Base-by-base conservation (phyloP, 2,329 filamentous ascomycete genomes). In the Curvularia lunata region DNA sequence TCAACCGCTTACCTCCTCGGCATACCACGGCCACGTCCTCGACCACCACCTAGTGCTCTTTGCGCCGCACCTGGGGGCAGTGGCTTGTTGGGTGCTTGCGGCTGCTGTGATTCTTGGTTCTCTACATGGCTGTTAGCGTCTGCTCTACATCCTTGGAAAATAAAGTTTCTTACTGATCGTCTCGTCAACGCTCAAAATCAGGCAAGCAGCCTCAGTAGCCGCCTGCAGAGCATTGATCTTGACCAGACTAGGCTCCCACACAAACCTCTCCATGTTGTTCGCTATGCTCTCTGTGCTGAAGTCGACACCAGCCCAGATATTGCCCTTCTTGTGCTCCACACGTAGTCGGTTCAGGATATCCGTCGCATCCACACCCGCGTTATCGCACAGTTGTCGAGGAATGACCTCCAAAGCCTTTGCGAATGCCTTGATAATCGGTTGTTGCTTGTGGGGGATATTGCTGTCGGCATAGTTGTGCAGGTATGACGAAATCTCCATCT, bases 151-250 rank as follows among this genome's bases (percentile, higher is more conserved):
- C 12, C 32, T 21, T 42, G n/a, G 23, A 25, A 18, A 16, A 19
- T n/a, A 21, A 49, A 27, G 42, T 51, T 52, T 75, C 82, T 70
- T 81, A 86, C 88, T 92, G 80, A 99, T 98, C 32, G 95, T 99
- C 86, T 99, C 95, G 75, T 99, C 95, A 55, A 99, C 95, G 69
- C 92, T 90, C 71, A 99, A 81, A 67, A 99, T 98, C 81, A 99
- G 81, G 81, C 95, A 99, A 68, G 90, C 91, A 21, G 95, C 95
- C 81, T 99, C 95, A 30, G 93, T 93, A 50, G 95, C 95, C 19
- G 95, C 94, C 82, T 97, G 92, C 65, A 99, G 90, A 67, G 95
- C 95, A 78, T 99, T 99, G 78, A 96, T 85, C 87, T 99, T 99
- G 75, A 99, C 91, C 64, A 98, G 83, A 47, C 91, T 90, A 5